phyloP scores from a whole-genome alignment of 306 rosid genomes.

The Crataegus laevigata region DNA sequence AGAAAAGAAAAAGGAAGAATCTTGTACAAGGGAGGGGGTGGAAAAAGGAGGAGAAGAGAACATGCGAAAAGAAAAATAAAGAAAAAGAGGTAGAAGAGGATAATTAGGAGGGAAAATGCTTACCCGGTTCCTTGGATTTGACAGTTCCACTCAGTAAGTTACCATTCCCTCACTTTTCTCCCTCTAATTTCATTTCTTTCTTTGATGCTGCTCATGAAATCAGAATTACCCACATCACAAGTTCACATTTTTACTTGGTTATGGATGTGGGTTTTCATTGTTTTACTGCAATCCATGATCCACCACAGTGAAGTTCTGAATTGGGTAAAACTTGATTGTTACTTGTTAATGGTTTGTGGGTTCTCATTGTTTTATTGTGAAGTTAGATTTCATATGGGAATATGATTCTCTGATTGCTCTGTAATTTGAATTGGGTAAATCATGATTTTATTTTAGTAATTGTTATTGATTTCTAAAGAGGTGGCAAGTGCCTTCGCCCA shows the following conservation, averaged over 20 bases:
- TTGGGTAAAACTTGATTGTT: constrained; percentile 5
- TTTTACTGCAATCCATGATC: not conserved
- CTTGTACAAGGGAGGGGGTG: too few species aligned
- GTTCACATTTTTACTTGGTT: not conserved
- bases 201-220: not conserved
- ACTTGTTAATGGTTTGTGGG: not conserved
- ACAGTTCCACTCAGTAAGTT: constrained; percentile 86
- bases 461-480: too few species aligned
- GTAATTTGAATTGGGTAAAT: constrained; percentile 9
- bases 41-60: too few species aligned
- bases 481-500: too few species aligned
- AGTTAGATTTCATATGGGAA: not conserved
- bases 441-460: not conserved
- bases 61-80: too few species aligned
- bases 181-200: not conserved
- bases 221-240: constrained; percentile 6
- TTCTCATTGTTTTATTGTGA: not conserved
- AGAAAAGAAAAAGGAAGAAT: too few species aligned
- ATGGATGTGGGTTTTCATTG: not conserved
- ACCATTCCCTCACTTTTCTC: not conserved
- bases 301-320: not conserved
- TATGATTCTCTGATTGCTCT: not conserved
- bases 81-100: too few species aligned
- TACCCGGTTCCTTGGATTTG: constrained; percentile 88
- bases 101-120: too few species aligned